Percentiles rank a stretch among this genome's conserved stretches.
phyloP scores from a whole-genome alignment of 306 rosid genomes.

The Corylus heterophylla region DNA sequence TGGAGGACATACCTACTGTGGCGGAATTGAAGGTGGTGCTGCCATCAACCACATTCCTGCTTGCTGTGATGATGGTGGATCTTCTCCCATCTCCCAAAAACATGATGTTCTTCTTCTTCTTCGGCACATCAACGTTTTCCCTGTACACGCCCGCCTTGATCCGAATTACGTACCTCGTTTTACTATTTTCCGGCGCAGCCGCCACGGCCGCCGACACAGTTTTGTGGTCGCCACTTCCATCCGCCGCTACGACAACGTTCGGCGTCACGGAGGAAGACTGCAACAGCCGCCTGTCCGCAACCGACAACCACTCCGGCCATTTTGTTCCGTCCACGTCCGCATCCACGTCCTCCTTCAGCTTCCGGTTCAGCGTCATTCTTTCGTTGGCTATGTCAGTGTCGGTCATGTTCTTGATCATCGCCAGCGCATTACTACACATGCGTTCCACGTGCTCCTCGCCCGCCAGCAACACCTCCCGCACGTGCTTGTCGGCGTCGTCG shows the following conservation, averaged over 20 bases:
- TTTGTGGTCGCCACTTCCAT: conserved; percentile 68
- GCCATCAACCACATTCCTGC: conserved; percentile 79
- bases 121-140: conserved; percentile 76
- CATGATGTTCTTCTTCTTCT: conserved; percentile 67
- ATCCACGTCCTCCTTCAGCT: conserved; percentile 26
- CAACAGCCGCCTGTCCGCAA: conserved; percentile 55
- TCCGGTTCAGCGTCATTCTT: conserved; percentile 21
- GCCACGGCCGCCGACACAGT: conserved; percentile 83
- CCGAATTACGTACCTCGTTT: conserved; percentile 54
- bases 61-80: conserved; percentile 68
- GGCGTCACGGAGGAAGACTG: conserved; percentile 52
- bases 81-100: conserved; percentile 75
- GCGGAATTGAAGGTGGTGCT: conserved; percentile 93
- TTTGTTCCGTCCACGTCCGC: conserved; percentile 3
- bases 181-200: conserved; percentile 69
- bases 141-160: conserved; percentile 77
- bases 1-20: conserved; percentile 63
- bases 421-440: conserved; percentile 78
- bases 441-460: conserved; percentile 61
- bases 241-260: conserved; percentile 75
- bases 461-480: conserved; percentile 39
- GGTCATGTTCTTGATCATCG: conserved; percentile 78
- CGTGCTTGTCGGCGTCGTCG: conserved; percentile 43
- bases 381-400: conserved; percentile 57
- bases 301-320: conserved; percentile 89